A percentile compares a stretch with the other conserved stretches of the same genome.
These are phyloP conservation scores for Yarrowia bubula DNA, from an alignment of 805 yeast genomes.

Conservation along the genomic window DNA sequence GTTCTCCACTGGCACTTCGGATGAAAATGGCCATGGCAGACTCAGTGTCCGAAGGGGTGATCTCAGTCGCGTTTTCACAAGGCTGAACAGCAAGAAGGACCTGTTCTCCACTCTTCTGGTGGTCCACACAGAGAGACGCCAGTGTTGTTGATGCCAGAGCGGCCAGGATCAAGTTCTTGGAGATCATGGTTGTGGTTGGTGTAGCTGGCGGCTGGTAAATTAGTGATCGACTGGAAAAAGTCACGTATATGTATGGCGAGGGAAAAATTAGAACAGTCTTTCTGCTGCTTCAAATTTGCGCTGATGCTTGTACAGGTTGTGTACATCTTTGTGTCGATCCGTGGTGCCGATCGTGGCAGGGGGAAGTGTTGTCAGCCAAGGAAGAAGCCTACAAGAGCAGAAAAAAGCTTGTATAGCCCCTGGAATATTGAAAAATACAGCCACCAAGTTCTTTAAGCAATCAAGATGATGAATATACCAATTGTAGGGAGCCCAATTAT, in stretches of 20 bases:
- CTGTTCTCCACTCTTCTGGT: background rate
- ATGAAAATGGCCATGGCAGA: slow-evolving; percentile 9
- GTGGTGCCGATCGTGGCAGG: background rate
- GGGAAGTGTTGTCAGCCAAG: background rate
- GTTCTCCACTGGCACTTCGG: background rate
- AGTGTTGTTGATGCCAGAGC: background rate
- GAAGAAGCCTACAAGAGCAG: background rate
- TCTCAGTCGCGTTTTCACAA: background rate
- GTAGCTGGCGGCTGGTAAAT: background rate
- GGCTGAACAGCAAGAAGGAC: slow-evolving; percentile 8
- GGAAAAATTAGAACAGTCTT: background rate
- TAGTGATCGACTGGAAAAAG: slow-evolving; percentile 7
- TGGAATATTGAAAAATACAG: no score
- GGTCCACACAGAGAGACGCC: slow-evolving; percentile 10
- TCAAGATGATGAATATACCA: no score
- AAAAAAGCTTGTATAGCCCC: no score
- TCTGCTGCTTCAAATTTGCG: slow-evolving; percentile 6
- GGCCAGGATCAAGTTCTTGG: background rate
- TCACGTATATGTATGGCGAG: slow-evolving; percentile 1
- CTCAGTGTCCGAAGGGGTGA: background rate
- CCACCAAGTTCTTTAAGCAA: no score
- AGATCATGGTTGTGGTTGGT: background rate
- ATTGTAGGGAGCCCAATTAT: no score
- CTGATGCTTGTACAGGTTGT: slow-evolving; percentile 2
- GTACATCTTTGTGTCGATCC: background rate